Percentiles rank a stretch among this genome's conserved stretches.
Conservation (phyloP, 2,329 filamentous ascomycete genomes). For the Chaetoscypha palmicola region DNA sequence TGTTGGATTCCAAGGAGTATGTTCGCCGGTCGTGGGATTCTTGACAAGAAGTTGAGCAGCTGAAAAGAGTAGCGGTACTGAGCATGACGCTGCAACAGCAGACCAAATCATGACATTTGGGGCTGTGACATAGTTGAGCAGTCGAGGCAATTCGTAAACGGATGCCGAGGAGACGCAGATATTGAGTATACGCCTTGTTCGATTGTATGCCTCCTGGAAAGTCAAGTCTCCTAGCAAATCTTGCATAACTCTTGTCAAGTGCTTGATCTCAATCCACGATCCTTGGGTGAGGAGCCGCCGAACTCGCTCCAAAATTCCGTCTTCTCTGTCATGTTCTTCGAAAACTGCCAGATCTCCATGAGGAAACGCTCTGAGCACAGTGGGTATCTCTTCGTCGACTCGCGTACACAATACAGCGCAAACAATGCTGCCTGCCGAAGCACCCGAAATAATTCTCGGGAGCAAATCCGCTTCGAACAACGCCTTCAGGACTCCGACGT, state of each 20-base stretch:
- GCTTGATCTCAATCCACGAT: slow-evolving; percentile 75
- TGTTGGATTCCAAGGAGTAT: slow-evolving; percentile 77
- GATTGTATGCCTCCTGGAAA: slow-evolving; percentile 92
- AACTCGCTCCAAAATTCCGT: slow-evolving; percentile 61
- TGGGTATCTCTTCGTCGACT: slow-evolving; percentile 56
- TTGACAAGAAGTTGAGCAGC: slow-evolving; percentile 75
- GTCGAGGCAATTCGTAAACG: slow-evolving; percentile 75
- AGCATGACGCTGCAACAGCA: slow-evolving; percentile 91
- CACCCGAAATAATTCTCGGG: slow-evolving; percentile 61
- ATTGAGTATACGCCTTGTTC: slow-evolving; percentile 86
- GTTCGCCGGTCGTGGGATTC: slow-evolving; percentile 70
- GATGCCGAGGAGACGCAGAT: slow-evolving; percentile 88
- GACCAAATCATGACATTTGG: slow-evolving; percentile 96
- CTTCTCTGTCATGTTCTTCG: slow-evolving; percentile 48
- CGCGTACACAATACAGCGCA: slow-evolving; percentile 57
- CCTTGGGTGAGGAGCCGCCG: slow-evolving; percentile 73
- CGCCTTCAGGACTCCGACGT: slow-evolving; percentile 63
- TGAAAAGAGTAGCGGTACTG: slow-evolving; percentile 80
- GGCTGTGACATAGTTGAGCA: slow-evolving; percentile 89
- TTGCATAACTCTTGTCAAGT: slow-evolving; percentile 76
- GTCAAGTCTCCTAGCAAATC: slow-evolving; percentile 79
- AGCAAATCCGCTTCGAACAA: slow-evolving; percentile 56
- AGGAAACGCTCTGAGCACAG: slow-evolving; percentile 50
- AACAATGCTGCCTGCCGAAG: slow-evolving; percentile 64
- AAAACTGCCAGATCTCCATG: slow-evolving; percentile 59